Base-by-base conservation (phyloP, 805 yeast genomes). In the Groenewaldozyma salmanticensis region DNA sequence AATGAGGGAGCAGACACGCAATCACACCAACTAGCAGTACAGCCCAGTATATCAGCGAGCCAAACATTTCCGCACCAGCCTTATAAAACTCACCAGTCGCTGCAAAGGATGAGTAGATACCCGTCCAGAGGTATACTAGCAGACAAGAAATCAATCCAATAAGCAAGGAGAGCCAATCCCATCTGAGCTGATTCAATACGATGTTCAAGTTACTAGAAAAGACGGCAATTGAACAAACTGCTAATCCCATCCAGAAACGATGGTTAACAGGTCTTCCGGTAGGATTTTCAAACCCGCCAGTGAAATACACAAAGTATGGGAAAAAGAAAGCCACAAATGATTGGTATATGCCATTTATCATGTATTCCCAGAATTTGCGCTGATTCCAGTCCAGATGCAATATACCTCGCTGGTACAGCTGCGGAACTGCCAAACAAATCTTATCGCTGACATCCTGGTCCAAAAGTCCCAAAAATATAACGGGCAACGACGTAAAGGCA, bases 401-500 rank as follows among this genome's bases (percentile, higher is more conserved):
- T 38, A 82, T 79, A 33, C 92, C 92, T 1, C 75, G 62, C 31
- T 79, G 66, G 60, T 82, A 82, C 20, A 82, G 65, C 53, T 80
- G 79, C 1, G 94, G 94, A 11, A 77, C 82, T 24, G 75, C 65
- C 45, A 83, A 60, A 3, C 85, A 74, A 11, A 81, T 76, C 33
- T 68, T 66, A 52, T 77, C 87, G 24, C 74, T 67, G 20, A 83
- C 84, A 59, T 83, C 94, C 58, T 82, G 94, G 57, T 82, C 94
- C 33, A 82, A 62, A 19, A 79, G 70, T 7, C 82, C 94, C 61
- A 82, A 60, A 50, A 79, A 70, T 42, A 82, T 79, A 38, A 83
- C 82, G 1, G 94, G 90, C 48, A 82, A 62, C 7, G 94, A 82
- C 1, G 94, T 83, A 57, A 82, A 82, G 2, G 87, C 88, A 68